phyloP scores from a whole-genome alignment of 306 rosid genomes.

The Fragaria ananassa region DNA sequence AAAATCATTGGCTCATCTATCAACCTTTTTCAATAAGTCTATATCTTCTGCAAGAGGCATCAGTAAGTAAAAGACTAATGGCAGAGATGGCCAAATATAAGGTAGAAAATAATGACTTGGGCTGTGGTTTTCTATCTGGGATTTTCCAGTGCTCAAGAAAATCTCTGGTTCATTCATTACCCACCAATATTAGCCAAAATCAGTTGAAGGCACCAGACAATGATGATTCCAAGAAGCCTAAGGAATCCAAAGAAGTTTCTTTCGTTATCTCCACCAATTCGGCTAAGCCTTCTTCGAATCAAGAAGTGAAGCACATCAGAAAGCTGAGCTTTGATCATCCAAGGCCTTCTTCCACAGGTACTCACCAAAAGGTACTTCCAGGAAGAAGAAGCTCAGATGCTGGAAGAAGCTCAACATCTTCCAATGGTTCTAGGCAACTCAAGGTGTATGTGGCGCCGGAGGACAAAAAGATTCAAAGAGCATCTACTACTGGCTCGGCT shows the following conservation, averaged over 20 bases:
- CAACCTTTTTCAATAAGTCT: not conserved
- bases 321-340: slow-evolving; percentile 36
- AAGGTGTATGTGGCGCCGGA: slow-evolving; percentile 26
- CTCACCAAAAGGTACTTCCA: slow-evolving; percentile 29
- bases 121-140: slow-evolving; percentile 64
- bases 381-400: slow-evolving; percentile 49
- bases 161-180: slow-evolving; percentile 72
- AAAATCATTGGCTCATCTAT: not conserved
- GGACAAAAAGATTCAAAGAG: slow-evolving; percentile 32
- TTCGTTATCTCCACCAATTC: not conserved
- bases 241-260: slow-evolving; percentile 14
- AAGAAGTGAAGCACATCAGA: slow-evolving; percentile 31
- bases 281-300: slow-evolving; percentile 7
- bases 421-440: slow-evolving; percentile 34
- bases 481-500: slow-evolving; percentile 22
- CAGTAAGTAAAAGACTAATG: slow-evolving; percentile 23
- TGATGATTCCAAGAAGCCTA: slow-evolving; percentile 23
- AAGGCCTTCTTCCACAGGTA: slow-evolving; percentile 20
- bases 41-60: slow-evolving; percentile 12
- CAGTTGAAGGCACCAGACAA: slow-evolving; percentile 20
- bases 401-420: slow-evolving; percentile 64
- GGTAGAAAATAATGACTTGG: slow-evolving; percentile 33
- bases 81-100: slow-evolving; percentile 45
- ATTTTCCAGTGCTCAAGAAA: slow-evolving; percentile 58
- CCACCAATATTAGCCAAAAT: slow-evolving; percentile 35